These are phyloP conservation scores for Arthrobotrys pseudoclavata DNA, from an alignment of 2,329 filamentous ascomycete species.

Conservation along the genomic window DNA sequence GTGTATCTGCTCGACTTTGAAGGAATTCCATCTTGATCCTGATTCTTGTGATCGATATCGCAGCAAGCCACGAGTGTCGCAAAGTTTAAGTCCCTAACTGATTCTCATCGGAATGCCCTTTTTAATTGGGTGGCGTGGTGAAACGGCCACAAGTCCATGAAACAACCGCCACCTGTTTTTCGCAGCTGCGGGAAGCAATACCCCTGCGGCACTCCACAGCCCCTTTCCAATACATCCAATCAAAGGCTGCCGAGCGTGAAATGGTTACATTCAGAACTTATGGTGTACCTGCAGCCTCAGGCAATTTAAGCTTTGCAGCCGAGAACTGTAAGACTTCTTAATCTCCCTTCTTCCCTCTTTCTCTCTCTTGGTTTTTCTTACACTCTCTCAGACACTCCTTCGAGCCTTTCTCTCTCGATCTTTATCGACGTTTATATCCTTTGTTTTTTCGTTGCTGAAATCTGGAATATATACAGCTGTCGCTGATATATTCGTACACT, in stretches of 20 bases:
- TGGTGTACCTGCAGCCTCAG: conserved; percentile 34
- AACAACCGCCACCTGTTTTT: conserved; percentile 50
- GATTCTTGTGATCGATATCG: background rate
- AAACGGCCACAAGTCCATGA: conserved; percentile 43
- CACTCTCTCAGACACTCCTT: conserved; percentile 32
- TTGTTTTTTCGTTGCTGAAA: conserved; percentile 11
- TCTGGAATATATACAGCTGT: conserved; percentile 56
- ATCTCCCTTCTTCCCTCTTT: conserved; percentile 44
- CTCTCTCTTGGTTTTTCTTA: conserved; percentile 17
- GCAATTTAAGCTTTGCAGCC: conserved; percentile 46
- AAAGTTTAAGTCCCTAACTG: background rate
- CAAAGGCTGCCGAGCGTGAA: background rate
- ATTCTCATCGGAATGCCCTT: background rate
- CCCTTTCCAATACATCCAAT: conserved; percentile 46
- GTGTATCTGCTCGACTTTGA: background rate
- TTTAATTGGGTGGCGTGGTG: conserved; percentile 42
- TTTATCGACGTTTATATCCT: conserved; percentile 15
- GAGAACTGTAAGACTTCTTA: conserved; percentile 31
- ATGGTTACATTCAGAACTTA: conserved; percentile 26
- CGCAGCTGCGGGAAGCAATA: background rate
- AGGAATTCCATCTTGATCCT: background rate
- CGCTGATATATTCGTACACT: conserved; percentile 58
- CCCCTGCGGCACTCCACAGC: conserved; percentile 19
- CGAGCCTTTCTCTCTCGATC: conserved; percentile 23
- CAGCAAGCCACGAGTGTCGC: conserved; percentile 28